Percentiles rank a stretch among this genome's conserved stretches.
phyloP scores from a whole-genome alignment of 2,329 filamentous ascomycete genomes.

The Leptographium galeiforme region DNA sequence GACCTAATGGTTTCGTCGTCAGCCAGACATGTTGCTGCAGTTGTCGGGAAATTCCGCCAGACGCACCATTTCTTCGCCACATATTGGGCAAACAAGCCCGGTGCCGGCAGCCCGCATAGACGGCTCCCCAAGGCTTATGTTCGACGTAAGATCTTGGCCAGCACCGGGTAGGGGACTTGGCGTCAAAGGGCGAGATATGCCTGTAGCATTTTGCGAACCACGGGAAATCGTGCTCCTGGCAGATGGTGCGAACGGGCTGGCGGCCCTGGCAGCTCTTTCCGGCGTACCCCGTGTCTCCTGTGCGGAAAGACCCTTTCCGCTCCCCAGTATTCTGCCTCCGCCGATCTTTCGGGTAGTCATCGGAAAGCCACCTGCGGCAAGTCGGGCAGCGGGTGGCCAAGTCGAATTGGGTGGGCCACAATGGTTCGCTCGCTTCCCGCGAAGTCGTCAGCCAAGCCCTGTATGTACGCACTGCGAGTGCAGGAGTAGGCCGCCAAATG shows the following conservation, averaged over 20 bases:
- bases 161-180: constrained; percentile 55
- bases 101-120: constrained; percentile 44
- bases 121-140: constrained; percentile 53
- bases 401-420: not conserved
- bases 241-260: constrained; percentile 40
- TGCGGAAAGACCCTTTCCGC: constrained; percentile 68
- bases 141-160: constrained; percentile 65
- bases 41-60: not conserved
- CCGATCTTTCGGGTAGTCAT: constrained; percentile 82
- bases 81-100: constrained; percentile 88
- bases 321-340: constrained; percentile 83
- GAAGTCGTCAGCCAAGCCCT: not conserved
- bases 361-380: constrained; percentile 6
- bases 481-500: too few relatives aligned
- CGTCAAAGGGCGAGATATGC: constrained; percentile 42
- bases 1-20: constrained; percentile 38
- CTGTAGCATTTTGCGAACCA: constrained; percentile 45
- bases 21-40: not conserved
- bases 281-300: constrained; percentile 23
- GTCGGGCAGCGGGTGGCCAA: constrained; percentile 1
- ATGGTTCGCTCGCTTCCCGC: not conserved
- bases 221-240: constrained; percentile 61
- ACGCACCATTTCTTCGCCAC: constrained; percentile 88
- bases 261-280: constrained; percentile 29
- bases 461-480: not conserved